Percentiles rank a stretch among this genome's conserved stretches.
Evolutionary conservation across 805 yeast genomes (phyloP).

Genomic region (Myxozyma geophila): DNA sequence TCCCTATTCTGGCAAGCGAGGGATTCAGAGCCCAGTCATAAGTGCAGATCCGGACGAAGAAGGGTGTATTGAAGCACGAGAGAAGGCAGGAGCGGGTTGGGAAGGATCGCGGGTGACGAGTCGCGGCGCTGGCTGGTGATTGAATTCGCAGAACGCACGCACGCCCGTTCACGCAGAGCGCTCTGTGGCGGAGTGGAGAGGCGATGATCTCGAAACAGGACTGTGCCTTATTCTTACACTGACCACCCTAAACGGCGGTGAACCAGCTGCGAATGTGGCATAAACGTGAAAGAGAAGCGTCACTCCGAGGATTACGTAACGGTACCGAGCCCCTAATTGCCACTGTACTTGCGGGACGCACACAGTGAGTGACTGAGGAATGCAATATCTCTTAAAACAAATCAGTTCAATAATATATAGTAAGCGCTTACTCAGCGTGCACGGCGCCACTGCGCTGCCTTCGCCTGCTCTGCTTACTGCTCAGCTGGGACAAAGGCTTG

Average conservation of each 20-base stretch:
- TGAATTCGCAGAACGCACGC: neutral
- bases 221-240: no score
- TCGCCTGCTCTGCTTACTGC: no score
- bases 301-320: neutral
- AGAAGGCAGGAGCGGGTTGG: no score
- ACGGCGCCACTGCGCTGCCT: no score
- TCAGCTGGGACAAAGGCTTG: no score
- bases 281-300: neutral
- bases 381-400: no score
- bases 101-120: neutral
- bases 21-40: neutral
- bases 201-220: slow-evolving; percentile 1
- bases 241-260: no score
- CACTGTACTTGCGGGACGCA: neutral
- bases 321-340: neutral
- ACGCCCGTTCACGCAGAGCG: neutral
- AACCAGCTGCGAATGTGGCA: neutral
- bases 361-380: no score
- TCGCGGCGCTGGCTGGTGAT: slow-evolving; percentile 1
- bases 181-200: slow-evolving; percentile 1
- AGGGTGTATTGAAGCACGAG: neutral
- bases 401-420: neutral
- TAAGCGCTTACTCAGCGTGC: neutral
- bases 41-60: neutral
- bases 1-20: neutral